A percentile compares a stretch with the other conserved stretches of the same genome.
phyloP scores from a whole-genome alignment of 139 green algal species.

The Nannochloris sp. region DNA sequence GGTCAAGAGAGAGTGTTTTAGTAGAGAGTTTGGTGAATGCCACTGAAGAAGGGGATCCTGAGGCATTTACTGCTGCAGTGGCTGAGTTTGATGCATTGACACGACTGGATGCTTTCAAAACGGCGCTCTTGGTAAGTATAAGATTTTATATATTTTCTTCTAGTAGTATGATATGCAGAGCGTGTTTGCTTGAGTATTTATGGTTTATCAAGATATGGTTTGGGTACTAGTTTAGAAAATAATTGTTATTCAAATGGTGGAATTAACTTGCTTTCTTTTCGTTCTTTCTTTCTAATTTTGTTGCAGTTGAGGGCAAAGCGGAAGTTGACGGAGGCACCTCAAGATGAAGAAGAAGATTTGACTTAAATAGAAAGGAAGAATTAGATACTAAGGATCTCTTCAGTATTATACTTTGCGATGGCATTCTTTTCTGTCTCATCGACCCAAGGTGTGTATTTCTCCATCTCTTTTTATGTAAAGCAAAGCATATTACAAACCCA shows the following conservation, averaged over 20 bases:
- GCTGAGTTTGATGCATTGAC: constrained; percentile 86
- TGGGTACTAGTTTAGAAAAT: background rate
- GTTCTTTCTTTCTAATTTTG: background rate
- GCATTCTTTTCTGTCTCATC: no score
- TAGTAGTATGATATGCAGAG: background rate
- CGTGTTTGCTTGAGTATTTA: background rate
- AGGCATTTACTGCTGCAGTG: constrained; percentile 74
- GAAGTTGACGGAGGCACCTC: constrained; percentile 24
- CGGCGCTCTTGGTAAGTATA: constrained; percentile 46
- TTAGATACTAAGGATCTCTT: no score
- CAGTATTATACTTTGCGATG: no score
- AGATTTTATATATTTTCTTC: background rate
- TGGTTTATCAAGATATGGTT: background rate
- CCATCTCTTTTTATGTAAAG: no score
- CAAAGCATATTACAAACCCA: no score
- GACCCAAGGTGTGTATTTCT: no score
- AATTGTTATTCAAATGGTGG: background rate
- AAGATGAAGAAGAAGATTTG: constrained; percentile 43
- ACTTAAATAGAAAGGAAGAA: no score
- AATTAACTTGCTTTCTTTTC: background rate
- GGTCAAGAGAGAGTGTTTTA: constrained; percentile 56
- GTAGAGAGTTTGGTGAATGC: constrained; percentile 54
- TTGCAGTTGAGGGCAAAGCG: constrained; percentile 35
- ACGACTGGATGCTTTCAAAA: constrained; percentile 85
- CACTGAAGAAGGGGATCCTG: constrained; percentile 53